phyloP scores from a whole-genome alignment of 257 asterid species.

The Nyctanthes arbortristis region DNA sequence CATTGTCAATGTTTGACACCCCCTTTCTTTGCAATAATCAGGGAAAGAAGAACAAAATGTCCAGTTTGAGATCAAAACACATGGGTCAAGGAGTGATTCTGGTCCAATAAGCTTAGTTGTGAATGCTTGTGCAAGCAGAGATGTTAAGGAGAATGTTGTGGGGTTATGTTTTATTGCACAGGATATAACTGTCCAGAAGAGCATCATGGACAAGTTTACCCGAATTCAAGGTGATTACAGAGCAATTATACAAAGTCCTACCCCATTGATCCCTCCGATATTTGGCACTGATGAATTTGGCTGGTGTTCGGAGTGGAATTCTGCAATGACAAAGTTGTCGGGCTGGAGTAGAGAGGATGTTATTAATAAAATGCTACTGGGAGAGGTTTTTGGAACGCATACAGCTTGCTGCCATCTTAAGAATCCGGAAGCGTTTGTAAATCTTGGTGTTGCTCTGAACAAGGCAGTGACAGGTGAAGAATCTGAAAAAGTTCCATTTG shows the following conservation, averaged over 20 bases:
- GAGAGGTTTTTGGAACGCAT: slow-evolving; percentile 80
- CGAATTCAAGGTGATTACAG: slow-evolving; percentile 89
- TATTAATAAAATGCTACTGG: slow-evolving; percentile 81
- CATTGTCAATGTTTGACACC: slow-evolving; percentile 13
- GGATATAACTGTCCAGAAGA: slow-evolving; percentile 85
- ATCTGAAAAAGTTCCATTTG: slow-evolving; percentile 66
- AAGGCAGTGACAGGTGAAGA: slow-evolving; percentile 75
- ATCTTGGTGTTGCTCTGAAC: slow-evolving; percentile 72
- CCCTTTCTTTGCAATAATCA: slow-evolving; percentile 26
- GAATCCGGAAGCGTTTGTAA: slow-evolving; percentile 80
- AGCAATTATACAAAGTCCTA: slow-evolving; percentile 85
- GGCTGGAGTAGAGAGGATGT: slow-evolving; percentile 80
- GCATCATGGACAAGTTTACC: slow-evolving; percentile 91
- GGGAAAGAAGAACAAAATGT: slow-evolving; percentile 86
- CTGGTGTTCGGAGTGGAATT: slow-evolving; percentile 97
- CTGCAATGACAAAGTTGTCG: slow-evolving; percentile 81
- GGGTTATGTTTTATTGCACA: slow-evolving; percentile 97
- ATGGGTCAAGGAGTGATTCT: slow-evolving; percentile 51
- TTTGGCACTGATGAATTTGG: slow-evolving; percentile 92
- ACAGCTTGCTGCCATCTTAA: slow-evolving; percentile 71
- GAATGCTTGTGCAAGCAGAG: slow-evolving; percentile 94
- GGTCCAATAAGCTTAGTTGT: slow-evolving; percentile 80
- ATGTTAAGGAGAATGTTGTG: slow-evolving; percentile 70
- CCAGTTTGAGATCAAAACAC: slow-evolving; percentile 83
- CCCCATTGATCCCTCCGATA: slow-evolving; percentile 89